Evolutionary conservation across 2,329 filamentous ascomycete genomes (phyloP).

Genomic region (Cladosporium sp.): DNA sequence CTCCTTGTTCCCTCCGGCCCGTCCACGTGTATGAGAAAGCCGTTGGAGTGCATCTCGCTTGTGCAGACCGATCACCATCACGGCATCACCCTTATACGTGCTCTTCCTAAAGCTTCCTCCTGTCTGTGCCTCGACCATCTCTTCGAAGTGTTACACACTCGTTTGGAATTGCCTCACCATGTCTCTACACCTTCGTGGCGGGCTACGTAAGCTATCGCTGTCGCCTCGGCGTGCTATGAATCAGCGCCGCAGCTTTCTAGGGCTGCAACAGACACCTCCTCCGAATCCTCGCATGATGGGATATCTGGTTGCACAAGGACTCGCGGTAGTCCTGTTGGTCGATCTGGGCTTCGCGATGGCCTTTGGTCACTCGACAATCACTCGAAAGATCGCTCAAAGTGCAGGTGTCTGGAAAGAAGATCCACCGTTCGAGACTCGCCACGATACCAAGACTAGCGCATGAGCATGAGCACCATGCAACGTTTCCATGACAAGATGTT

Average conservation of each 20-base stretch:
- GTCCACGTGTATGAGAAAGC: not conserved
- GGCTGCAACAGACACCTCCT: conserved; percentile 35
- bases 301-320: conserved; percentile 38
- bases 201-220: conserved; percentile 5
- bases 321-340: conserved; percentile 37
- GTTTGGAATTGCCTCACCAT: not conserved
- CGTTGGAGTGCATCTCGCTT: conserved; percentile 4
- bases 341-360: conserved; percentile 33
- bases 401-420: conserved; percentile 34
- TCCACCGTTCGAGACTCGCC: conserved; percentile 27
- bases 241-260: conserved; percentile 36
- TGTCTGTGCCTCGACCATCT: not conserved
- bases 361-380: conserved; percentile 28
- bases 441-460: conserved; percentile 9
- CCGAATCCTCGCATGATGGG: conserved; percentile 36
- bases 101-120: not conserved
- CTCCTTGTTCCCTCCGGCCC: not conserved
- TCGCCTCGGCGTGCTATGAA: not conserved
- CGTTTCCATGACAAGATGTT: not conserved
- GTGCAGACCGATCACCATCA: conserved; percentile 1
- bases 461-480: not conserved
- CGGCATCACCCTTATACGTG: not conserved
- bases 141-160: not conserved
- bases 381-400: conserved; percentile 32
- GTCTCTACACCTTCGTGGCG: not conserved